Evolutionary conservation across 75 land plant genomes (phyloP).

Genomic region (Pinus taeda): DNA sequence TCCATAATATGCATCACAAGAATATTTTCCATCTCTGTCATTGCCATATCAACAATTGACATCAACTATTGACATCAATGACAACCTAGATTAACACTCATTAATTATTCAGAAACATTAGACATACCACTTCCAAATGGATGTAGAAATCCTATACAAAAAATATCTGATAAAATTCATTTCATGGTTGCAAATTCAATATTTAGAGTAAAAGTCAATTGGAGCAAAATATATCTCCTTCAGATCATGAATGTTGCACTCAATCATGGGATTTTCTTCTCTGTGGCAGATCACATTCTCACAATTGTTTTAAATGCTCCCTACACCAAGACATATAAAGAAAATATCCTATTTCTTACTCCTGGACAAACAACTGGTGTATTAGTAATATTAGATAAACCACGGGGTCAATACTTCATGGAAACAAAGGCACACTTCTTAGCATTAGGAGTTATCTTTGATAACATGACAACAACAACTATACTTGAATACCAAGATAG

Average conservation of each 20-base stretch:
- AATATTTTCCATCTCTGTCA: too few species aligned
- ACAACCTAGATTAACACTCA: too few species aligned
- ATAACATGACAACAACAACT: constrained; percentile 48
- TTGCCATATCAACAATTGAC: too few species aligned
- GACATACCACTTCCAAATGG: background rate
- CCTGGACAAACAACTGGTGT: constrained; percentile 81
- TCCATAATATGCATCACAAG: too few species aligned
- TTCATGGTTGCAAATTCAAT: constrained; percentile 2
- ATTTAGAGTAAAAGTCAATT: background rate
- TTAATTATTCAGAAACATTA: background rate
- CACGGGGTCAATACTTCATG: constrained; percentile 50
- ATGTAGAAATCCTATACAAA: background rate
- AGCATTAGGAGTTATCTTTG: constrained; percentile 21
- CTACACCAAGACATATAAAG: constrained; percentile 52
- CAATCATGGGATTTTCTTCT: constrained; percentile 61
- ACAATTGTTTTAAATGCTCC: constrained; percentile 66
- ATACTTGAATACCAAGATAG: constrained; percentile 17
- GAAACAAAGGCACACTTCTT: constrained; percentile 34
- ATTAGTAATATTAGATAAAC: constrained; percentile 42
- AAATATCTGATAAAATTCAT: background rate
- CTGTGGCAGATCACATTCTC: constrained; percentile 56
- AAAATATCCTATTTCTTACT: constrained; percentile 38
- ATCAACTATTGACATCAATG: too few species aligned
- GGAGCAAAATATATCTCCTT: constrained; percentile 18
- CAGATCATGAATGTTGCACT: constrained; percentile 62